Evolutionary conservation across 176 grass and related monocot species (phyloP).

Genomic region (Microstegium vimineum): DNA sequence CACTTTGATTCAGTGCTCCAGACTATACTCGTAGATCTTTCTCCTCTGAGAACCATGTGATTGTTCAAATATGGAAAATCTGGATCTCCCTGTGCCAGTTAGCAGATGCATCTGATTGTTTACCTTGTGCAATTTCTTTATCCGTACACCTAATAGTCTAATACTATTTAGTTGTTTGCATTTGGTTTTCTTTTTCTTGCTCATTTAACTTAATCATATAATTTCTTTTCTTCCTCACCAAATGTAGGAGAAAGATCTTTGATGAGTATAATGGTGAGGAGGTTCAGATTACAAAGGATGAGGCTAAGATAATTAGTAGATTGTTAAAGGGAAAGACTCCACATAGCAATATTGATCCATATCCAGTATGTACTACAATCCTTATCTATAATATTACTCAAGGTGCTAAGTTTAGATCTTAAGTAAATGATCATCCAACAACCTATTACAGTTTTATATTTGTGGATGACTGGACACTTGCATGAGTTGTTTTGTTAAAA

Average conservation of each 20-base stretch:
- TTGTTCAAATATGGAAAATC: neutral
- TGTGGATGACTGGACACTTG: no score
- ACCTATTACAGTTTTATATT: neutral
- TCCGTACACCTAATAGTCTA: conserved; percentile 4
- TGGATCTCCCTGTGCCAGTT: neutral
- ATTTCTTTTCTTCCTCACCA: neutral
- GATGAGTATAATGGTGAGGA: conserved; percentile 95
- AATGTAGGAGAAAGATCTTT: conserved; percentile 69
- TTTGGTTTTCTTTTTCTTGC: neutral
- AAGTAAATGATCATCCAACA: neutral
- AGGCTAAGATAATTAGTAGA: conserved; percentile 80
- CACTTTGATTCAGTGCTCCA: neutral
- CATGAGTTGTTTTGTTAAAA: neutral
- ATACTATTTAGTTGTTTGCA: neutral
- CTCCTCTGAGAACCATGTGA: neutral
- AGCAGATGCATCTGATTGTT: conserved; percentile 11
- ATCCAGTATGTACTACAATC: conserved; percentile 57
- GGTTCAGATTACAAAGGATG: conserved; percentile 84
- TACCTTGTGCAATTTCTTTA: neutral
- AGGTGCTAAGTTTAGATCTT: neutral
- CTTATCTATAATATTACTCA: neutral
- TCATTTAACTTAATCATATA: conserved; percentile 4
- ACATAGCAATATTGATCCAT: conserved; percentile 79
- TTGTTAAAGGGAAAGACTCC: conserved; percentile 85
- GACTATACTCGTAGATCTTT: neutral